Evolutionary conservation across 2,329 filamentous ascomycete genomes (phyloP), one percentile per base, ranked within the genome.

Genomic region (Aspergillus flavus): DNA sequence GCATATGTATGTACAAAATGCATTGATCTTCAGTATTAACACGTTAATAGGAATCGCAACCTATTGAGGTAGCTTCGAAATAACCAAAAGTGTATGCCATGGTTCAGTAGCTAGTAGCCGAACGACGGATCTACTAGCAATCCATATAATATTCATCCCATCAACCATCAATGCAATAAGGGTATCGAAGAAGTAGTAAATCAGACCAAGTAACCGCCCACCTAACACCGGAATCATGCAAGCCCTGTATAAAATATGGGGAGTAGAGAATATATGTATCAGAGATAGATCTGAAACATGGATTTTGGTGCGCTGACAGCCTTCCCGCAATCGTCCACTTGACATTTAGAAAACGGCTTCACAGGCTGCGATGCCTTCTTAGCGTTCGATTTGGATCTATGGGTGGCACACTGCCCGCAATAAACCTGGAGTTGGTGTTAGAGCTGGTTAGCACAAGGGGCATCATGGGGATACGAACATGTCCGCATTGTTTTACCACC

Each of bases 401-500:
- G 76, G 30, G 70, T 76, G 19, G 79, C 76, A 66, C 81, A 83
- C 67, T 79, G 79, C 48, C 81, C 81, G 68, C 81, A 83, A 63
- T 83, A 83, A 14, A 82, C 81, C 81, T 83, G 55, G 32, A 52
- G 12, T 19, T 32, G 50, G 21, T 9, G 58, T 62, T 53, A 65
- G 58, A 9, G 45, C 70, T 39, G 69, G 62, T 45, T 19, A 50
- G 45, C 36, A 26, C 9, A 23, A 50, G 11, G 1, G 6, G 4
- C 12, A 36, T 28, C 19, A 46, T 10, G 28, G 14, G 30, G 30
- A 46, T 50, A 83, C 86, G 77, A 85, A 98, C 95, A 81, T 99
- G 95, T 67, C 95, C 95, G 76, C 95, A 99, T 58, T 85, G 85
- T 78, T 94, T 97, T 41, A 95, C 85, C 0, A 95, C 90, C 93